phyloP scores from a whole-genome alignment of 2,329 filamentous ascomycete species.

The Sphaerulina vaccinii region DNA sequence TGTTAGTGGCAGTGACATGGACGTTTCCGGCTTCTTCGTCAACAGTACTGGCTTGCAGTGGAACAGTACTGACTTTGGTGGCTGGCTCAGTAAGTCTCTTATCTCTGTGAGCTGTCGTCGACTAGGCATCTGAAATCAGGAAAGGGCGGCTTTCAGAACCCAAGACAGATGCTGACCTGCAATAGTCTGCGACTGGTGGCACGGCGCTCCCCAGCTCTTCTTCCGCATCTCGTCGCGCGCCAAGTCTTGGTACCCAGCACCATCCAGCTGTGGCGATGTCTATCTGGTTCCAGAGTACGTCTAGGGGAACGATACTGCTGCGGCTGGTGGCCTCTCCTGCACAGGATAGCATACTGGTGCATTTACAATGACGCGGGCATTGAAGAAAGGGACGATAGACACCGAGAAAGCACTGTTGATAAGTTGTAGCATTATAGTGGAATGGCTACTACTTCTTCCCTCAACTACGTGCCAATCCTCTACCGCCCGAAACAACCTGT shows the following conservation, averaged over 20 bases:
- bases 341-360: not conserved
- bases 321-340: not conserved
- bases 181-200: slow-evolving; percentile 37
- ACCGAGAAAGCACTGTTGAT: not conserved
- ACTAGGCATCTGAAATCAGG: too few relatives aligned
- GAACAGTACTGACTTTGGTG: slow-evolving; percentile 30
- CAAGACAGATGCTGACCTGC: not conserved
- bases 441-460: not conserved
- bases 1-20: slow-evolving; percentile 10
- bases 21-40: slow-evolving; percentile 30
- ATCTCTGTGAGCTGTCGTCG: too few relatives aligned
- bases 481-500: too few relatives aligned
- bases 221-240: slow-evolving; percentile 29
- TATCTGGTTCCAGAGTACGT: slow-evolving; percentile 33
- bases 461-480: too few relatives aligned
- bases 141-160: too few relatives aligned
- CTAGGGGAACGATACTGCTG: slow-evolving; percentile 11
- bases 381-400: not conserved
- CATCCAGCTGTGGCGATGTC: slow-evolving; percentile 35
- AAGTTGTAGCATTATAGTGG: not conserved
- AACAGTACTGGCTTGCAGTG: slow-evolving; percentile 38
- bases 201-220: slow-evolving; percentile 38
- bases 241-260: slow-evolving; percentile 16
- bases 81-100: slow-evolving; percentile 31
- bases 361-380: not conserved